Evolutionary conservation across 1,284 basidiomycete species (phyloP).

Genomic region (Sanguinoderma infundibulare): DNA sequence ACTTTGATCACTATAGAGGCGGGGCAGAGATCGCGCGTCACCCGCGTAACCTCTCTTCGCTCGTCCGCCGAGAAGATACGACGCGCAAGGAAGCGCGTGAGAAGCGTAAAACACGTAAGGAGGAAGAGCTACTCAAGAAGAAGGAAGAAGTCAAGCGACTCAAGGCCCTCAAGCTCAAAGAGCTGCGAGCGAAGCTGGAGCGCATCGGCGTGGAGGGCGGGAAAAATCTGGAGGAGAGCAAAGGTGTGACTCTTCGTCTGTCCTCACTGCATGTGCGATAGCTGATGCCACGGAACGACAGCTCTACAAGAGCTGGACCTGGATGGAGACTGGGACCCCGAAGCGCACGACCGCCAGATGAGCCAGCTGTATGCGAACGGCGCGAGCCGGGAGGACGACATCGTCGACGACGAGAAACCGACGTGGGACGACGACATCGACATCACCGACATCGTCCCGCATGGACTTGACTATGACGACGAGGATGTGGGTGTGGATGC

Average conservation of each 20-base stretch:
- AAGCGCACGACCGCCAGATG: constrained; percentile 82
- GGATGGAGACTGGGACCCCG: constrained; percentile 85
- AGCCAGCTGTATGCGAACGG: constrained; percentile 64
- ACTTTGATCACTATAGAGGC: constrained; percentile 48
- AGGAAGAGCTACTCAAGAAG: constrained; percentile 74
- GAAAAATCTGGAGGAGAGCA: constrained; percentile 44
- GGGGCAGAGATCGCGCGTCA: constrained; percentile 78
- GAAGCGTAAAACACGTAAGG: constrained; percentile 77
- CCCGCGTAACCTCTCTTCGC: constrained; percentile 73
- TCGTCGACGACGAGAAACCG: constrained; percentile 52
- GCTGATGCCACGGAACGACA: constrained; percentile 28
- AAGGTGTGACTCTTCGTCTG: constrained; percentile 42
- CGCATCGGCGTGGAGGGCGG: constrained; percentile 72
- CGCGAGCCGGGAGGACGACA: constrained; percentile 39
- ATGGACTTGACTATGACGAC: constrained; percentile 32
- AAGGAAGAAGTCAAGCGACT: constrained; percentile 81
- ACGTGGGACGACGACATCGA: constrained; percentile 89
- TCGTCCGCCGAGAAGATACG: constrained; percentile 80
- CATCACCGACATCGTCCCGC: constrained; percentile 66
- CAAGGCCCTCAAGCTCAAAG: constrained; percentile 85
- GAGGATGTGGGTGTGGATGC: constrained; percentile 56
- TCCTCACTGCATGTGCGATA: background rate
- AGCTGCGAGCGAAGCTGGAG: constrained; percentile 79
- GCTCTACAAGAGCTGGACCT: constrained; percentile 70
- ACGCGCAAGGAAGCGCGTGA: constrained; percentile 83